Base-by-base conservation (phyloP, 768 basidiomycete species). In the Mycena epipterygia region DNA sequence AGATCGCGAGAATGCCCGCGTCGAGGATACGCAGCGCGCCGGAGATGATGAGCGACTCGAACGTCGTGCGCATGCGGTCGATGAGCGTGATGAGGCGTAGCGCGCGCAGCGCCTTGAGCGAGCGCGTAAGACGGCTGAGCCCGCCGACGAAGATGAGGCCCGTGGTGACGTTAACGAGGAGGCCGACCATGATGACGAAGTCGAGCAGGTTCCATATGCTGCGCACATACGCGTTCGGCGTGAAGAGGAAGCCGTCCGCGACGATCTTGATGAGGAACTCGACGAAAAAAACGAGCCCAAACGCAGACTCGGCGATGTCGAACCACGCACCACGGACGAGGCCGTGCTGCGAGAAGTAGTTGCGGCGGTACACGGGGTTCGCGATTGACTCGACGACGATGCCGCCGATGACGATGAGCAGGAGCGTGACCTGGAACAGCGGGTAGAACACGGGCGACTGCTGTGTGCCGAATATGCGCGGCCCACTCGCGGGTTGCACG, bases 181-280 rank as follows among this genome's bases (percentile, higher is more conserved):
- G 80, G 7, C 95, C 93, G 37, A 83, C 78, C 83, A 98, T 89
- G 78, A 98, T 92, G 77, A 95, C 78, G 74, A 97, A 91, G 81
- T 98, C 97, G 66, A 98, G 82, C 74, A 92, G 80, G 79, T 98
- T 98, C 96, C 96, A 98, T 11, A 96, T 91, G 70, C 93, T 94
- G 30, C 91, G 91, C 32, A 98, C 79, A 77, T 99, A 98, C 0
- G 96, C 95, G 74, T 96, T 96, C 0, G 96, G 96, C 0, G 94
- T 91, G 81, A 96, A 96, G 17, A 93, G 76, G 79, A 97, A 93
- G 0, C 97, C 97, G 76, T 99, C 97, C 1, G 97, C 97, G 53
- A 95, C 83, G 78, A 96, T 81, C 81, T 98, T 98, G 89, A 98
- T 90, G 71, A 92, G 61, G 75, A 96, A 96, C 77, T 99, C 97